Conservation (phyloP, 2,329 filamentous ascomycete species). For the Leptographium wingfieldii region DNA sequence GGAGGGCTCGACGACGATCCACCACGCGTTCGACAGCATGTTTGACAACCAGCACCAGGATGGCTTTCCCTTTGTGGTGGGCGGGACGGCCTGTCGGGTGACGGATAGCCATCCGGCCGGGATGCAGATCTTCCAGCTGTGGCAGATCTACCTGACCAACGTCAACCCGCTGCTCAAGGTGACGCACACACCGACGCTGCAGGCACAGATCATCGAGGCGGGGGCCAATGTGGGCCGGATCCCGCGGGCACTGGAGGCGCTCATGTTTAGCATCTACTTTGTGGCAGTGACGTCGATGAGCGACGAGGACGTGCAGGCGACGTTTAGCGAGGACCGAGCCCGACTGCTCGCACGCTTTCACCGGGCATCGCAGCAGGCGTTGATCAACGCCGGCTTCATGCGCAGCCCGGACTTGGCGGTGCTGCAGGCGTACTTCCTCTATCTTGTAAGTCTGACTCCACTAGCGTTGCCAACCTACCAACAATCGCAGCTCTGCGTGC, state of each 20-base stretch:
- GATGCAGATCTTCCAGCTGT: conserved; percentile 50
- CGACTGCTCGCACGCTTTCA: conserved; percentile 41
- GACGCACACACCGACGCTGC: conserved; percentile 52
- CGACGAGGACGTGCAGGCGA: conserved; percentile 36
- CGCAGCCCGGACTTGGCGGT: conserved; percentile 51
- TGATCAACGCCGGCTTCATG: conserved; percentile 56
- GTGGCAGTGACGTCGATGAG: conserved; percentile 45
- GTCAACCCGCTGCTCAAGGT: conserved; percentile 58
- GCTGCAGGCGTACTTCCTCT: conserved; percentile 55
- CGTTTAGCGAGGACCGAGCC: conserved; percentile 40
- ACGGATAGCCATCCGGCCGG: conserved; percentile 38
- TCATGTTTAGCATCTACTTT: conserved; percentile 56
- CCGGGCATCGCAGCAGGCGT: conserved; percentile 47
- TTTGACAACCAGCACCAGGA: conserved; percentile 34
- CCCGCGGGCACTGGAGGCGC: conserved; percentile 44
- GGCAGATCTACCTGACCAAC: conserved; percentile 59
- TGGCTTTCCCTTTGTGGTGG: conserved; percentile 45
- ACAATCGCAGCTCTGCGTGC: conserved; percentile 36
- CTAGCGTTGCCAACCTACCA: conserved; percentile 16
- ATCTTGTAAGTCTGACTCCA: conserved; percentile 38
- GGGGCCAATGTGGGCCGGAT: conserved; percentile 41
- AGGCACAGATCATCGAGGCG: conserved; percentile 51
- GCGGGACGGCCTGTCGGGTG: conserved; percentile 29
- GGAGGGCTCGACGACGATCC: conserved; percentile 40
- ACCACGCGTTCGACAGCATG: conserved; percentile 47